phyloP scores from a whole-genome alignment of 1,139 yeast genomes.

The Sugiyamaella castrensis region DNA sequence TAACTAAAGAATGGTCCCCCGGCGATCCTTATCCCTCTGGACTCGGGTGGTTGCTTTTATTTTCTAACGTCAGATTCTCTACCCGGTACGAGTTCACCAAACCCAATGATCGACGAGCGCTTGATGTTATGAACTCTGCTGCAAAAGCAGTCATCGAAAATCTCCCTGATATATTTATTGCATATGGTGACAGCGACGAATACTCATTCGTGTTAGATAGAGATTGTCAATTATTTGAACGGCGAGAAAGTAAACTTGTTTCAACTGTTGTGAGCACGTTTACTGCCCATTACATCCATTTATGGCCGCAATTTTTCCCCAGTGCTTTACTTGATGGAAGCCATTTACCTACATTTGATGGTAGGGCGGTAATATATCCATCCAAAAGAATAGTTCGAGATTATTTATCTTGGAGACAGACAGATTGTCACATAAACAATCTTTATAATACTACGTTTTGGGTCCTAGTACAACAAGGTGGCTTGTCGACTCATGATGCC shows the following conservation, averaged over 20 bases:
- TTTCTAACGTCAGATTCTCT: slow-evolving; percentile 46
- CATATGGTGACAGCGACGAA: slow-evolving; percentile 96
- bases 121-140: slow-evolving; percentile 75
- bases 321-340: slow-evolving; percentile 39
- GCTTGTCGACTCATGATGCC: slow-evolving; percentile 69
- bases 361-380: slow-evolving; percentile 87
- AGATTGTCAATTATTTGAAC: slow-evolving; percentile 65
- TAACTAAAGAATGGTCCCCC: too few relatives aligned
- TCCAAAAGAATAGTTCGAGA: slow-evolving; percentile 58
- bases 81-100: slow-evolving; percentile 68
- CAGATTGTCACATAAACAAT: slow-evolving; percentile 94
- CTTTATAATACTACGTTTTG: slow-evolving; percentile 91
- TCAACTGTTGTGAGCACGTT: slow-evolving; percentile 80
- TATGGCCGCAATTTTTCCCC: slow-evolving; percentile 64
- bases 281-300: slow-evolving; percentile 67
- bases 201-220: slow-evolving; percentile 63
- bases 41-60: too few relatives aligned
- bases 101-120: slow-evolving; percentile 81
- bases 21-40: too few relatives aligned
- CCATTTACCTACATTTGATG: slow-evolving; percentile 82
- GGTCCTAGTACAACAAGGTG: slow-evolving; percentile 74
- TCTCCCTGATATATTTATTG: slow-evolving; percentile 70
- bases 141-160: slow-evolving; percentile 63
- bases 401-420: slow-evolving; percentile 93
- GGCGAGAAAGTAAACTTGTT: slow-evolving; percentile 75